Evolutionary conservation across 129 eudicot genomes (phyloP), one percentile per base, ranked within the genome.

Genomic region (Lactuca sativa): DNA sequence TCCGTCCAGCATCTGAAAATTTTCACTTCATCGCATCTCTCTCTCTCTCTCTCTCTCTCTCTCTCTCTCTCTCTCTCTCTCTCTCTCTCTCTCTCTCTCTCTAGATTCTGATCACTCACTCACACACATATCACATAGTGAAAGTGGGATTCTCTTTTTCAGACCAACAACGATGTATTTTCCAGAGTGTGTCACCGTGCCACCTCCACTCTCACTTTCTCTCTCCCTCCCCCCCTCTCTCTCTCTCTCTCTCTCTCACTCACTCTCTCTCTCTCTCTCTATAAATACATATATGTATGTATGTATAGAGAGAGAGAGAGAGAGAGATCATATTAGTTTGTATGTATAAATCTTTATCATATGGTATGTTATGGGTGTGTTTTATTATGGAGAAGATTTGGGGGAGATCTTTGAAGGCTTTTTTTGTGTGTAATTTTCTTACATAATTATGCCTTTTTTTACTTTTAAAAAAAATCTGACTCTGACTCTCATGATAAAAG

Each of bases 401-500:
- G 59, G 58, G 76, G 56, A 71, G 68, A 71, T 71, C 67, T 71
- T 48, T 71, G 68, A 71, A 59, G 52, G 76, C 68, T 48, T 60
- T 49, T 71, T 3, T 70, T 71, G 62, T 14, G 58, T 47, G 14
- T 7, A 58, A 57, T 57, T 25, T 59, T 48, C 21, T 52, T 67
- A 56, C 25, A 68, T 68, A 36, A 40, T 41, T 70, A 4, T 31
- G 33, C 7, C 33, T n/a, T 40, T 62, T 55, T 21, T 18, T 18
- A 30, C 15, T 67, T 48, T 13, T 47, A 51, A 62, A 52, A 51
- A 59, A 61, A 61, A n/a, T 13, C 9, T 56, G 67, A 66, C 72
- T 77, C 95, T 85, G 87, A 89, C 80, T 89, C 87, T 74, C 87
- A 86, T 77, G 89, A 83, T 66, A 89, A 89, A 72, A 89, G 86